Percentiles rank a stretch among this genome's conserved stretches.
These are phyloP conservation scores for Trichosporon faecale DNA, from an alignment of 1,284 basidiomycete genomes.

Conservation along the genomic window DNA sequence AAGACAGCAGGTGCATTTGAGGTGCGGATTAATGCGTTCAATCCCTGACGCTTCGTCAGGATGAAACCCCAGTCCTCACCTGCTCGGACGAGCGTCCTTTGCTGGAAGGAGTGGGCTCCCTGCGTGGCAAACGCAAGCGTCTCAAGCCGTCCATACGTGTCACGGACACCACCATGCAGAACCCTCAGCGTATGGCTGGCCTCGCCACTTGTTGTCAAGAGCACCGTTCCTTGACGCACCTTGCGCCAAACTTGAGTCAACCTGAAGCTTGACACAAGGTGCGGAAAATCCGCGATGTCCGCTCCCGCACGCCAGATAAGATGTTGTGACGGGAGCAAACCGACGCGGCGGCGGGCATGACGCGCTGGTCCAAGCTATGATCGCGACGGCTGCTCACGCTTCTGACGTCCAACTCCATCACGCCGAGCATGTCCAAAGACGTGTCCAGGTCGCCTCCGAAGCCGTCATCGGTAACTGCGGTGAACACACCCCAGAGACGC, in stretches of 20 bases:
- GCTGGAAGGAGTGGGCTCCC: neutral
- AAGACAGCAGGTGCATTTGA: neutral
- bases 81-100: neutral
- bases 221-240: neutral
- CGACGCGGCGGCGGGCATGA: neutral
- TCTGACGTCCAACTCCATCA: neutral
- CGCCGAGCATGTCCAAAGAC: constrained; percentile 1
- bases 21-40: neutral
- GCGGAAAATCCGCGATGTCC: neutral
- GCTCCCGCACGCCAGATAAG: constrained; percentile 2
- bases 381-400: neutral
- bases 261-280: neutral
- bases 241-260: neutral
- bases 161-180: neutral
- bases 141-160: neutral
- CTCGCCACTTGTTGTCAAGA: neutral
- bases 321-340: constrained; percentile 10
- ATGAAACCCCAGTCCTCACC: neutral
- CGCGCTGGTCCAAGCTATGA: neutral
- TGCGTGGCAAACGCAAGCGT: neutral
- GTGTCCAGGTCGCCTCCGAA: neutral
- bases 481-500: neutral
- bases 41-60: neutral
- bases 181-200: neutral
- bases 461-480: neutral